These are phyloP conservation scores for Schoenoplectus tabernaemontani DNA, from an alignment of 202 grass and related monocot species.

Conservation along the genomic window DNA sequence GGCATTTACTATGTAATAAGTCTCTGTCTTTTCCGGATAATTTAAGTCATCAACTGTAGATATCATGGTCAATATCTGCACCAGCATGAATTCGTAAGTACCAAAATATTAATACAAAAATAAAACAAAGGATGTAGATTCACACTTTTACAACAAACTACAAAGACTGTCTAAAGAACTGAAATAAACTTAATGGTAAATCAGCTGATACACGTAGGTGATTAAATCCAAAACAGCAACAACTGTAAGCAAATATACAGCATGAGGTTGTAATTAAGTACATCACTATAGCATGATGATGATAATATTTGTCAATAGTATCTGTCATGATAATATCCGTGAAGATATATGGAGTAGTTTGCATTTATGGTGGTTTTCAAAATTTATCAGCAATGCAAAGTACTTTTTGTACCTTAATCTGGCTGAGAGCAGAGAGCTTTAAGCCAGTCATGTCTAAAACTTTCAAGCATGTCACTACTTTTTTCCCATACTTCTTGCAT, in stretches of 20 bases:
- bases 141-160: neutral
- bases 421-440: slow-evolving; percentile 79
- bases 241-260: too few relatives aligned
- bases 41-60: slow-evolving; percentile 83
- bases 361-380: neutral
- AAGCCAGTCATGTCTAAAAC: slow-evolving; percentile 93
- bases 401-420: slow-evolving; percentile 63
- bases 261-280: neutral
- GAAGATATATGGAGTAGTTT: too few relatives aligned
- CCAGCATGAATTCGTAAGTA: slow-evolving; percentile 13
- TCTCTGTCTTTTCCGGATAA: slow-evolving; percentile 93
- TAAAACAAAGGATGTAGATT: too few relatives aligned
- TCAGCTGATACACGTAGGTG: too few relatives aligned
- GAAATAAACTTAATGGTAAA: neutral
- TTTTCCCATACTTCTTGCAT: slow-evolving; percentile 52
- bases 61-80: slow-evolving; percentile 83
- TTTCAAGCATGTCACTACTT: slow-evolving; percentile 77
- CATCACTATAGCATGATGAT: too few relatives aligned
- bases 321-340: neutral
- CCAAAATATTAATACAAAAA: neutral
- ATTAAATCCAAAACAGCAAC: too few relatives aligned
- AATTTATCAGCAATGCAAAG: neutral
- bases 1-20: slow-evolving; percentile 90
- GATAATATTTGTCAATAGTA: neutral
- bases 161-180: neutral